These are phyloP conservation scores for Symbiodinium natans DNA, from an alignment of 73 alveolate species.

Conservation along the genomic window DNA sequence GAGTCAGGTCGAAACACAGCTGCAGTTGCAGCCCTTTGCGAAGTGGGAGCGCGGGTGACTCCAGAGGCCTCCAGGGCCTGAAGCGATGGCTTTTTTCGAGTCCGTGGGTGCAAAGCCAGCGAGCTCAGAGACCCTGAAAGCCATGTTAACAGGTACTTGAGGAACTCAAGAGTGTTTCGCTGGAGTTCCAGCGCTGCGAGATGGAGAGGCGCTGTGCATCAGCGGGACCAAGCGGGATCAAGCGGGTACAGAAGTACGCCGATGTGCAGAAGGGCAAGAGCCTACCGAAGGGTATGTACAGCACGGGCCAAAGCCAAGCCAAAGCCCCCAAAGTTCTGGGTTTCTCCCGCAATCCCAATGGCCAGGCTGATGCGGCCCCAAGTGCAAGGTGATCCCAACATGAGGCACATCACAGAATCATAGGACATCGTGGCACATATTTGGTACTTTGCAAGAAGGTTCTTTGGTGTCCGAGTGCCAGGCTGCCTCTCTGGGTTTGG, in stretches of 20 bases:
- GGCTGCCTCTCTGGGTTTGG: conserved; percentile 91
- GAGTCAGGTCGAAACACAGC: conserved; percentile 87
- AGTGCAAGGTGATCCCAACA: conserved; percentile 93
- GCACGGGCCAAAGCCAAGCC: too few species aligned
- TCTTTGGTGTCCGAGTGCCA: not conserved
- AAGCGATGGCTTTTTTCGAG: not conserved
- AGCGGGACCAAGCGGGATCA: too few species aligned
- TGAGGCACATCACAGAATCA: conserved; percentile 35
- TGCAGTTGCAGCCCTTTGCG: conserved; percentile 87
- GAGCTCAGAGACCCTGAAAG: not conserved
- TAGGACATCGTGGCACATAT: too few species aligned
- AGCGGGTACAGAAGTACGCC: too few species aligned
- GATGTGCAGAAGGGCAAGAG: too few species aligned
- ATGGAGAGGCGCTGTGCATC: conserved; percentile 92
- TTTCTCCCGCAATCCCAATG: too few species aligned
- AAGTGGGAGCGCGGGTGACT: conserved; percentile 86
- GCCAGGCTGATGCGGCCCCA: conserved; percentile 89
- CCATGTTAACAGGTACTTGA: conserved; percentile 58
- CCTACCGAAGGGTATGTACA: too few species aligned
- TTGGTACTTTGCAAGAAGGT: too few species aligned
- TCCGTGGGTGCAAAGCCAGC: not conserved
- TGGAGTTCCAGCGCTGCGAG: conserved; percentile 70
- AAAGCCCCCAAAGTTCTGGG: too few species aligned
- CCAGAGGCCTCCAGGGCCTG: conserved; percentile 22
- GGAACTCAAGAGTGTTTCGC: conserved; percentile 62